Percentiles rank a stretch among this genome's conserved stretches.
Evolutionary conservation across 2,329 filamentous ascomycete genomes (phyloP).

Genomic region (Fusarium bactridioides): DNA sequence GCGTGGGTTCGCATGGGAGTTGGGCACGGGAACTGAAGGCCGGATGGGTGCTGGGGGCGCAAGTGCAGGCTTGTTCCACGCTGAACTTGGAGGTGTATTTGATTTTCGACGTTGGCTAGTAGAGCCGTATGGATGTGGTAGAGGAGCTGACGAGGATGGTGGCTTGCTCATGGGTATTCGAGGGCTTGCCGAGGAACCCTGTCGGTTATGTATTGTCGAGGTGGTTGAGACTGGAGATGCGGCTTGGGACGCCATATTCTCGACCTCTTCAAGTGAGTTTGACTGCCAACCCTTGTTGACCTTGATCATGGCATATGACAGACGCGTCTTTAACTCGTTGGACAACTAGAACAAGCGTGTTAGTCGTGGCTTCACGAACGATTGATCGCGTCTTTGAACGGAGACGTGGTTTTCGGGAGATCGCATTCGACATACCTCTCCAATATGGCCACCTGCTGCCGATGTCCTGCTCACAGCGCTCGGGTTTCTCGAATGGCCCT

Average conservation of each 20-base stretch:
- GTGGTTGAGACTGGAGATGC: conserved; percentile 69
- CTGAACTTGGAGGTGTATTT: conserved; percentile 49
- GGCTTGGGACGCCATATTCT: conserved; percentile 74
- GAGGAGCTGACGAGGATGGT: conserved; percentile 41
- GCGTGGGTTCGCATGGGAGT: conserved; percentile 52
- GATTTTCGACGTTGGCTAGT: conserved; percentile 41
- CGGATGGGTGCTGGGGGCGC: conserved; percentile 65
- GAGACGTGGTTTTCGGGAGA: background rate
- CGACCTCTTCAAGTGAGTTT: conserved; percentile 78
- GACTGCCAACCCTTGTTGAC: conserved; percentile 90
- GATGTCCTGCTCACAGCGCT: conserved; percentile 71
- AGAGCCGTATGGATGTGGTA: conserved; percentile 41
- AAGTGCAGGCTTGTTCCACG: conserved; percentile 50
- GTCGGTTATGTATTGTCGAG: conserved; percentile 61
- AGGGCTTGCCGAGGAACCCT: conserved; percentile 64
- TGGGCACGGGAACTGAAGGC: conserved; percentile 51
- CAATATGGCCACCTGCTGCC: conserved; percentile 72
- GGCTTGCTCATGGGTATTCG: conserved; percentile 48
- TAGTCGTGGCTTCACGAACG: conserved; percentile 7
- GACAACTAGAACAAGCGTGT: conserved; percentile 64
- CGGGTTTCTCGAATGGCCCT: conserved; percentile 73
- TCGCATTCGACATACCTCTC: conserved; percentile 69
- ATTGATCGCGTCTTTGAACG: background rate
- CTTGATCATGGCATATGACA: conserved; percentile 94
- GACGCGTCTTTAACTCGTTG: conserved; percentile 79